Base-by-base conservation (phyloP, 23 red algal species). In the Gracilaria gracilis region DNA sequence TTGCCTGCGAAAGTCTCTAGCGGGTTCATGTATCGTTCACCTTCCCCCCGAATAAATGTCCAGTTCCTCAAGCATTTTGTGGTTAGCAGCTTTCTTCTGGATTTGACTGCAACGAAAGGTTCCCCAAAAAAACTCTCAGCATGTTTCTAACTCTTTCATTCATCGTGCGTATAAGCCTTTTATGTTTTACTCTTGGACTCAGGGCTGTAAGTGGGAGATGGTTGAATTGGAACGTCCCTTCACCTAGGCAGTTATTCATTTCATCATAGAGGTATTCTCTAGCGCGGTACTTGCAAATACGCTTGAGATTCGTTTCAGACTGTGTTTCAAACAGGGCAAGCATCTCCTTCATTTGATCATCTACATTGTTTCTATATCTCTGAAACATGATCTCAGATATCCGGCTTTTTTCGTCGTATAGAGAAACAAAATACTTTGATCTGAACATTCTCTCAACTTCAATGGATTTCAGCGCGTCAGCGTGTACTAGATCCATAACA, bases 151-250 rank as follows among this genome's bases (percentile, higher is more conserved):
- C 42, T 35, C n/a, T 83, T 25, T 83, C 40, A 47, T 57, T 27
- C 13, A 65, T 6, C 15, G 2, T 64, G 21, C 58, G 50, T 27
- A 64, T 83, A 9, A 83, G 20, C 15, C 80, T 35, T 44, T 59
- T 50, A n/a, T 64, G 47, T 20, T 27, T 65, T 27, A 13, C 80
- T 50, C 7, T 58, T 83, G 15, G 80, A 83, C 48, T 83, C 80
- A 6, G 44, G 57, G 31, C 24, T 57, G 57, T 58, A 83, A 46
- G 42, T 11, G 11, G 42, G 5, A 46, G 42, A 7, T 7, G 42
- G 42, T 46, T 46, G 5, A 46, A 46, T 11, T 7, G 11, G 42
- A 7, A 4, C 11, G 24, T 21, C 80, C 16, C 25, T 74, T 3
- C 19, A 4, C 2, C 19, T 7, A 58, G 19, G 7, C 16, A 58